Base-by-base conservation (phyloP, 352 stramenopile species). In the Phytopythium litorale region DNA sequence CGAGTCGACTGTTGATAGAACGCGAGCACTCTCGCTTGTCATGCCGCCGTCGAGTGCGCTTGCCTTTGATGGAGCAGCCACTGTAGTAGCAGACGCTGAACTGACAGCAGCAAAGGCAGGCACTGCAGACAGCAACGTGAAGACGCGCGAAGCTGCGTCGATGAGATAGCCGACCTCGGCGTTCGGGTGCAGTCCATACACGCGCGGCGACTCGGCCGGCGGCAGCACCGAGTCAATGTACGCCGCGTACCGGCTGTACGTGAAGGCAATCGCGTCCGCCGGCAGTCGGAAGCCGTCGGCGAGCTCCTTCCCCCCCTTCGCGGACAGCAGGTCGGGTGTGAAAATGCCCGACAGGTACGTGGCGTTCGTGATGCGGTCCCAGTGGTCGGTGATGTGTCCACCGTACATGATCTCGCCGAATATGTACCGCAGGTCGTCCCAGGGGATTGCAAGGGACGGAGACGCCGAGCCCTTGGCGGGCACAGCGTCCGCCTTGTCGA, bases 341-440 rank as follows among this genome's bases (percentile, higher is more conserved):
- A 94, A 92, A 25, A 92, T 56, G 48, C 76, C 66, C 15, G 66
- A 69, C 46, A 95, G 50, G 62, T 95, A 95, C 43, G 78, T 66
- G 45, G 88, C 87, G 73, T 91, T 92, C 32, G 83, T 93, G 60
- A 93, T 89, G 8, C 84, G 82, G 55, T 93, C 86, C 84, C 82
- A 93, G 62, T 89, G 75, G 64, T 93, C 84, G 3, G 84, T 93
- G 62, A 95, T 95, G 55, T 95, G 84, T 16, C 82, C 84, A 52
- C 86, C 84, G 71, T 95, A 97, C 89, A 93, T 94, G 64, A 98
- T 97, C 67, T 98, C 91, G 4, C 91, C 91, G 63, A 98, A 97
- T 37, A 97, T 96, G 59, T 97, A 97, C 4, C 84, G 79, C 58
- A 95, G 48, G 46, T 95, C 84, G 11, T 93, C 86, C 86, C 86